Evolutionary conservation across 2,329 filamentous ascomycete species (phyloP).

Genomic region (Cyphellophora attinorum): DNA sequence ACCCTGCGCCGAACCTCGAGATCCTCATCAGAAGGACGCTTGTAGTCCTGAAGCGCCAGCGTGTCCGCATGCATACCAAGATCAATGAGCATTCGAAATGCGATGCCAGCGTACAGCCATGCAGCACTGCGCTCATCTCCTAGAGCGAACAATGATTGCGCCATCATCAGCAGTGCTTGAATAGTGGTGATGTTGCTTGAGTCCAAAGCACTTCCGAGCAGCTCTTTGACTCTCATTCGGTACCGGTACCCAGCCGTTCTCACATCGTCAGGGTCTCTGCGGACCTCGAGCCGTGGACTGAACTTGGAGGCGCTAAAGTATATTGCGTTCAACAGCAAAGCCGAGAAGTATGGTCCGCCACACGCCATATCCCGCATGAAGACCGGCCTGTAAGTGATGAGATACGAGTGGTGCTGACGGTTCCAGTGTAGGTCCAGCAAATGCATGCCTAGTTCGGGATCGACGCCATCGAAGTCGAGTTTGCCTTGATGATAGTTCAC

Average conservation of each 20-base stretch:
- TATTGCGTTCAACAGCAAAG: slow-evolving; percentile 47
- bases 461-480: slow-evolving; percentile 48
- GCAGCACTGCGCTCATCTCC: slow-evolving; percentile 43
- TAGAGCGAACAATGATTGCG: slow-evolving; percentile 40
- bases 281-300: slow-evolving; percentile 35
- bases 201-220: slow-evolving; percentile 38
- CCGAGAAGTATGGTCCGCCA: slow-evolving; percentile 47
- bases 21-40: slow-evolving; percentile 36
- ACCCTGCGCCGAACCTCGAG: slow-evolving; percentile 6
- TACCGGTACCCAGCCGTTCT: slow-evolving; percentile 41
- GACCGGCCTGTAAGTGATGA: slow-evolving; percentile 42
- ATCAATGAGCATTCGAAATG: slow-evolving; percentile 48
- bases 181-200: slow-evolving; percentile 45
- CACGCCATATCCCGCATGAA: slow-evolving; percentile 47
- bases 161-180: slow-evolving; percentile 44
- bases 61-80: slow-evolving; percentile 37
- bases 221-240: slow-evolving; percentile 34
- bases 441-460: slow-evolving; percentile 43
- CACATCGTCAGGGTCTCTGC: slow-evolving; percentile 35
- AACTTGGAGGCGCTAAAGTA: slow-evolving; percentile 40
- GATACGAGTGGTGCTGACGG: slow-evolving; percentile 40
- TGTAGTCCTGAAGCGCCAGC: neutral
- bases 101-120: slow-evolving; percentile 50
- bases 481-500: slow-evolving; percentile 36
- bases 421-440: slow-evolving; percentile 45